Conservation (phyloP, 768 basidiomycete species). For the Mrakia gelida region DNA sequence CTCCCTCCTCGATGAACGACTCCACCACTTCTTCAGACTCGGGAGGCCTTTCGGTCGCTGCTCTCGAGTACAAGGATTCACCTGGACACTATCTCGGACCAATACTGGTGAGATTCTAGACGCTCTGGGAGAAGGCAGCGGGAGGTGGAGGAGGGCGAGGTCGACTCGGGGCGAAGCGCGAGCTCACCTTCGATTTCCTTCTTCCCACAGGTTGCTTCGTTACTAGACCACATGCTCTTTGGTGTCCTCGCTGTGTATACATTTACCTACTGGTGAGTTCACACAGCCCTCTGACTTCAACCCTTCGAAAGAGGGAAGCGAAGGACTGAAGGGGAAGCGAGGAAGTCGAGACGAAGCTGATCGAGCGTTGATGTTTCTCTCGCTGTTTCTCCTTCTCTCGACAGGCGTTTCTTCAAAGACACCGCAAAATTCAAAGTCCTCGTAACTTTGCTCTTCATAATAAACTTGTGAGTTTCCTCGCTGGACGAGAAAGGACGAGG, state of each 20-base stretch:
- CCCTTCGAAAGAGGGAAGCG: neutral
- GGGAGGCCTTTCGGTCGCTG: neutral
- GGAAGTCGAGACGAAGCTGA: neutral
- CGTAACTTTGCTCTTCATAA: neutral
- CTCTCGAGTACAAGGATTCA: neutral
- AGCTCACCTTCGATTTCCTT: neutral
- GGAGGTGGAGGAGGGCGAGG: neutral
- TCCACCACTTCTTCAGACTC: neutral
- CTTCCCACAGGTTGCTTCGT: neutral
- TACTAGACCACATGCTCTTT: neutral
- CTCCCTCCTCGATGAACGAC: neutral
- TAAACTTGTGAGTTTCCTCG: neutral
- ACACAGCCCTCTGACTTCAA: too few relatives aligned
- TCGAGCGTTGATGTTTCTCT: neutral
- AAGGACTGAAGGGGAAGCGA: neutral
- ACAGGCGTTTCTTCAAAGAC: neutral
- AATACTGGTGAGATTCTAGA: neutral
- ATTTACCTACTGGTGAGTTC: too few relatives aligned
- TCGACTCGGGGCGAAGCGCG: too few relatives aligned
- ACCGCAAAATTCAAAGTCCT: neutral
- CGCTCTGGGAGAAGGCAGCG: neutral
- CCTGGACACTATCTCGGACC: neutral
- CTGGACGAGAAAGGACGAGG: neutral
- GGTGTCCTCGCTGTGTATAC: neutral
- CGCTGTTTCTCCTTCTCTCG: neutral